These are phyloP conservation scores for Coemansia sp. DNA, from an alignment of 371 early-diverging fungal genomes.

Conservation along the genomic window DNA sequence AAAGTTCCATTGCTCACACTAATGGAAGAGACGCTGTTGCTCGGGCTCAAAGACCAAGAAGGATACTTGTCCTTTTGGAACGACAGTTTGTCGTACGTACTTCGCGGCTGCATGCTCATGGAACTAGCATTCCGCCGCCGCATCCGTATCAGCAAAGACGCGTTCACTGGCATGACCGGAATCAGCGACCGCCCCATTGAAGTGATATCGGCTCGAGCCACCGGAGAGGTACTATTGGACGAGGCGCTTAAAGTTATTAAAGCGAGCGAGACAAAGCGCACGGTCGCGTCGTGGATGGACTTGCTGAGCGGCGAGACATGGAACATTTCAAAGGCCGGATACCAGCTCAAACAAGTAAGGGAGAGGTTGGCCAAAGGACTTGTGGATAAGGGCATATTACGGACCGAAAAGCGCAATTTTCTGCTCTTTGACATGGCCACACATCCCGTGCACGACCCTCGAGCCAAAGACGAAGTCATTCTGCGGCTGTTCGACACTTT, in stretches of 20 bases:
- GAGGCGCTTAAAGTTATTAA: constrained; percentile 90
- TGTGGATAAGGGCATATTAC: constrained; percentile 95
- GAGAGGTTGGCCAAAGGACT: constrained; percentile 95
- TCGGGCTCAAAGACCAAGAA: constrained; percentile 93
- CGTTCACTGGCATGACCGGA: constrained; percentile 69
- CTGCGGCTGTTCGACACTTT: constrained; percentile 76
- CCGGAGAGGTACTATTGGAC: constrained; percentile 94
- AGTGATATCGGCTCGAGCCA: constrained; percentile 75
- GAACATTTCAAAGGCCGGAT: constrained; percentile 94
- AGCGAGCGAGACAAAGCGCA: constrained; percentile 63
- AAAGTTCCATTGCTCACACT: constrained; percentile 76
- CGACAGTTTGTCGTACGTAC: constrained; percentile 93
- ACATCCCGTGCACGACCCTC: constrained; percentile 82
- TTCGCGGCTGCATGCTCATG: constrained; percentile 93
- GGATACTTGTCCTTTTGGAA: constrained; percentile 98
- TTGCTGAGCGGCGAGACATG: constrained; percentile 97
- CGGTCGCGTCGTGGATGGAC: constrained; percentile 93
- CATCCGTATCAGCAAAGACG: constrained; percentile 82
- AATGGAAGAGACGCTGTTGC: constrained; percentile 89
- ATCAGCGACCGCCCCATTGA: constrained; percentile 81
- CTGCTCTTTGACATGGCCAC: constrained; percentile 96
- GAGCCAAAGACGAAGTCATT: constrained; percentile 83
- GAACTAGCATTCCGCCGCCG: constrained; percentile 90
- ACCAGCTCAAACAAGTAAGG: constrained; percentile 95
- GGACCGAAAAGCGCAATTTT: constrained; percentile 93